phyloP scores from a whole-genome alignment of 1,139 yeast species.

The Hemisphaericaspora lyxosophila region DNA sequence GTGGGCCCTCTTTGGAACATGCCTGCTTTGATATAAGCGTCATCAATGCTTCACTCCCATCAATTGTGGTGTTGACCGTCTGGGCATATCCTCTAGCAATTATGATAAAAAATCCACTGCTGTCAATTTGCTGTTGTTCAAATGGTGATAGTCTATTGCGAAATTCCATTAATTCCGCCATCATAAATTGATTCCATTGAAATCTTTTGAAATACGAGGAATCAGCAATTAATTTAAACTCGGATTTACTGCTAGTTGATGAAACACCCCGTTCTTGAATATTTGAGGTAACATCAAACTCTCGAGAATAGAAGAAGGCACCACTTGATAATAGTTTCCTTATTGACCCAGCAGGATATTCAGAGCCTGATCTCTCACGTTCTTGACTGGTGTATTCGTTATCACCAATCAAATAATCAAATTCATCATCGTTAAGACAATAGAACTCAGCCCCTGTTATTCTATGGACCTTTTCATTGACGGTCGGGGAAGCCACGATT shows the following conservation, averaged over 20 bases:
- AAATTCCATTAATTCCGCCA: conserved; percentile 57
- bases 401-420: conserved; percentile 38
- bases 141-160: conserved; percentile 51
- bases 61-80: conserved; percentile 49
- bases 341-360: conserved; percentile 61
- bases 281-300: conserved; percentile 63
- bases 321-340: conserved; percentile 60
- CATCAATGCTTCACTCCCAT: conserved; percentile 42
- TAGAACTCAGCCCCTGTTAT: conserved; percentile 61
- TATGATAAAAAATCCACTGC: conserved; percentile 56
- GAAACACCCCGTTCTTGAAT: conserved; percentile 54
- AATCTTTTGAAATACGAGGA: conserved; percentile 53
- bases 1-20: conserved; percentile 56
- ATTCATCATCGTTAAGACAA: conserved; percentile 58
- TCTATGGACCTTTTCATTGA: conserved; percentile 51
- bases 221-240: conserved; percentile 38
- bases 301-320: conserved; percentile 62
- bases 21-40: conserved; percentile 70
- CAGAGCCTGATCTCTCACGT: conserved; percentile 22
- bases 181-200: conserved; percentile 66
- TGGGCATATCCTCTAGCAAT: conserved; percentile 68
- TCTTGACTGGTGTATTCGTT: conserved; percentile 20
- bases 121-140: conserved; percentile 54
- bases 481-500: conserved; percentile 59
- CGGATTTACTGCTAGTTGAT: conserved; percentile 18